Evolutionary conservation across 148 eudicot genomes (phyloP).

Genomic region (Polygonum aviculare): DNA sequence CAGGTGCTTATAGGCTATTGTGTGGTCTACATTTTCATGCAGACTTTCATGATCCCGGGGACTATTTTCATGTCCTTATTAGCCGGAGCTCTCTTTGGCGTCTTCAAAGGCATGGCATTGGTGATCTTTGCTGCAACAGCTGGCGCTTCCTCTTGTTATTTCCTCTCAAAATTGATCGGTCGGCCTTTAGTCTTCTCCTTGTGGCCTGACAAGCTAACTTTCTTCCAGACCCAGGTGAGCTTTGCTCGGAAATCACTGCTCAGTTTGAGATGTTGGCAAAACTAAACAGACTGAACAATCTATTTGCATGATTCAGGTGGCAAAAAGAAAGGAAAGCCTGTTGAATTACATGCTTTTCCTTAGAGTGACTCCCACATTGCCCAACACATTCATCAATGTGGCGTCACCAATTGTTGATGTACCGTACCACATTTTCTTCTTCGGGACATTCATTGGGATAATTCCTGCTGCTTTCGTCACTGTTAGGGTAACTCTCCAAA

Average conservation of each 20-base stretch:
- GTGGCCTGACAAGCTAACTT: conserved; percentile 81
- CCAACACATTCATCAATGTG: conserved; percentile 83
- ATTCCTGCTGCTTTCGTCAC: conserved; percentile 93
- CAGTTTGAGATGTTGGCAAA: not conserved
- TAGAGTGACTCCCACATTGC: conserved; percentile 92
- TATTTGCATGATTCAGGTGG: conserved; percentile 38
- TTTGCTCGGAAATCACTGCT: not conserved
- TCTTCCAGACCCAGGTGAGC: conserved; percentile 80
- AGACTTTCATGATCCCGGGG: conserved; percentile 99
- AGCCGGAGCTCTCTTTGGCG: conserved; percentile 89
- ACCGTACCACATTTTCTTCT: conserved; percentile 86
- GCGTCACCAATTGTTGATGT: conserved; percentile 97
- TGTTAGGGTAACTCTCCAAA: conserved; percentile 46
- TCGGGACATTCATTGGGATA: conserved; percentile 74
- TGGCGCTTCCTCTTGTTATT: conserved; percentile 96
- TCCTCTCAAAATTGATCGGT: conserved; percentile 79
- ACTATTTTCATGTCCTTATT: conserved; percentile 95
- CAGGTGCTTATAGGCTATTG: conserved; percentile 89
- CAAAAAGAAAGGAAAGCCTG: conserved; percentile 61
- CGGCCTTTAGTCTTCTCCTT: conserved; percentile 64
- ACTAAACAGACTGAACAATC: not conserved
- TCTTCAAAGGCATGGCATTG: conserved; percentile 66
- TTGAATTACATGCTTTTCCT: conserved; percentile 94
- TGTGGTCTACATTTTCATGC: conserved; percentile 93
- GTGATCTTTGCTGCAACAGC: conserved; percentile 87